Evolutionary conservation across 805 yeast genomes (phyloP).

Genomic region (Candida michaelii): DNA sequence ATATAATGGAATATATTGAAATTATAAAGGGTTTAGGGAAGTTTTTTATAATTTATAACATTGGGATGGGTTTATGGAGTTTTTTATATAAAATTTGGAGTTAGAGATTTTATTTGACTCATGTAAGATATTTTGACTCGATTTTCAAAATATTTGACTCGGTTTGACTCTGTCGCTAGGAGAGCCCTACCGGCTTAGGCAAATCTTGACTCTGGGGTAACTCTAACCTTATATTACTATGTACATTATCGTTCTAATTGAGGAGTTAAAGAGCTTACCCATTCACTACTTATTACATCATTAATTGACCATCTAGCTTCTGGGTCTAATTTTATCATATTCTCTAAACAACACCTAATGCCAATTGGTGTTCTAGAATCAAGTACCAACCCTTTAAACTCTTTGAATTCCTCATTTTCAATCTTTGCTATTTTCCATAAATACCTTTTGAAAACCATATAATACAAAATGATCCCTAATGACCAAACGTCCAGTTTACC

Average conservation of each 20-base stretch:
- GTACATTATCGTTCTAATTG: no score
- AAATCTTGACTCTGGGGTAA: not conserved
- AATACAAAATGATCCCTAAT: slow-evolving; percentile 43
- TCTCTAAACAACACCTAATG: not conserved
- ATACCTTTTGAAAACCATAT: slow-evolving; percentile 26
- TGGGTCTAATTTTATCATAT: slow-evolving; percentile 8
- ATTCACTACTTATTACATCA: slow-evolving; percentile 1
- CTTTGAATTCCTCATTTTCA: slow-evolving; percentile 4
- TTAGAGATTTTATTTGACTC: not conserved
- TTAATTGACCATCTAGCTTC: slow-evolving; percentile 3
- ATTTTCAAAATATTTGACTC: not conserved
- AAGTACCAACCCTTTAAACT: not conserved
- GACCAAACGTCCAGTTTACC: slow-evolving; percentile 50
- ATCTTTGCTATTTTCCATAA: slow-evolving; percentile 50
- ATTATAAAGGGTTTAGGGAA: not conserved
- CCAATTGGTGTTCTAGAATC: not conserved
- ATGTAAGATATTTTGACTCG: not conserved
- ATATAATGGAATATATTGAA: not conserved
- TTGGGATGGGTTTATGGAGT: not conserved
- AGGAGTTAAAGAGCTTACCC: no score
- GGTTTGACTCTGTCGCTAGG: not conserved
- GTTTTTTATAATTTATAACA: not conserved
- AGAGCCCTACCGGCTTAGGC: no score
- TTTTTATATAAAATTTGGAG: slow-evolving; percentile 3
- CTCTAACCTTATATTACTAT: no score